A percentile compares a stretch with the other conserved stretches of the same genome.
These are phyloP conservation scores for Chrysoporthe cubensis DNA, from an alignment of 2,329 filamentous ascomycete genomes.

Conservation along the genomic window DNA sequence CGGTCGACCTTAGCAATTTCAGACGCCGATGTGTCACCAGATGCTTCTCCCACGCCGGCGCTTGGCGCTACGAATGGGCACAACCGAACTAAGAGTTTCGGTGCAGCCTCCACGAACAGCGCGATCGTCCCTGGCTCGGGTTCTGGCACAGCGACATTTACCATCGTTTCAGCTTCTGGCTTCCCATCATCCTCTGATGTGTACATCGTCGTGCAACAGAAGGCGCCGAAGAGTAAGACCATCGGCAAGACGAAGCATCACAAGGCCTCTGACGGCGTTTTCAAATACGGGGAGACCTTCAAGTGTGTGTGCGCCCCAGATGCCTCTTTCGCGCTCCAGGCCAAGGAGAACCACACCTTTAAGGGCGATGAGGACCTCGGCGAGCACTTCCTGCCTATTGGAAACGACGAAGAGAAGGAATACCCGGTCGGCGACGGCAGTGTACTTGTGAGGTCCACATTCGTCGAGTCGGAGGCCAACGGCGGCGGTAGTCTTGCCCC, in stretches of 20 bases:
- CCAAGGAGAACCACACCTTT: conserved; percentile 84
- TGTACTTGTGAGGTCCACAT: conserved; percentile 75
- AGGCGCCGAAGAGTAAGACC: conserved; percentile 72
- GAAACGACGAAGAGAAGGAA: conserved; percentile 69
- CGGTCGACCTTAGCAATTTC: conserved; percentile 45
- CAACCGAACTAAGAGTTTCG: conserved; percentile 60
- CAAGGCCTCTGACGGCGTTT: conserved; percentile 69
- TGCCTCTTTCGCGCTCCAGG: conserved; percentile 81
- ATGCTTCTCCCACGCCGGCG: conserved; percentile 41
- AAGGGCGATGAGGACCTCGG: conserved; percentile 83
- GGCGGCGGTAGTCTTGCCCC: conserved; percentile 39
- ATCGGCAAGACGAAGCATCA: conserved; percentile 92
- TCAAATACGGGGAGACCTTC: conserved; percentile 79
- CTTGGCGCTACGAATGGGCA: conserved; percentile 43
- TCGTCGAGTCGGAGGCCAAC: conserved; percentile 56
- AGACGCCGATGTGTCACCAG: conserved; percentile 35
- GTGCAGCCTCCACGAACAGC: conserved; percentile 69
- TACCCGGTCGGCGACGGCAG: conserved; percentile 74
- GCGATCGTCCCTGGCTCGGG: conserved; percentile 64
- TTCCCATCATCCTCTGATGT: conserved; percentile 78
- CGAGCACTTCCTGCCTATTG: conserved; percentile 86
- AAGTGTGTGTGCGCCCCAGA: conserved; percentile 79
- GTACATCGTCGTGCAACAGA: conserved; percentile 73
- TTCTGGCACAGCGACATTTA: conserved; percentile 77
- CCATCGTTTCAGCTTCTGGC: conserved; percentile 75